Conservation (phyloP, 2,329 filamentous ascomycete genomes). For the Epichloe sibirici region DNA sequence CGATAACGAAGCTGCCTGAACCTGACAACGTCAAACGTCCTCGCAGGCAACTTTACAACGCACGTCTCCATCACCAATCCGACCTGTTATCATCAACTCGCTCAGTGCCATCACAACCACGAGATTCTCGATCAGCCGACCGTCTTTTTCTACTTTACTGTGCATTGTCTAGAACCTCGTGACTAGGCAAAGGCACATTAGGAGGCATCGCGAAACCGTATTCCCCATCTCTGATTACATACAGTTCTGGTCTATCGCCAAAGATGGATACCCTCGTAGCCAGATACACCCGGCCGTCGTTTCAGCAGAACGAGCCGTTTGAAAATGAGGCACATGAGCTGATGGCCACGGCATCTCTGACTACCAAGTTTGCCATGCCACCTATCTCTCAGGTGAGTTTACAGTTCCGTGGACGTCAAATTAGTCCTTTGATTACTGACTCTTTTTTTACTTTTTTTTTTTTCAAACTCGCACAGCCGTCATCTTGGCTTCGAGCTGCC, state of each 20-base stretch:
- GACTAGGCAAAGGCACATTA: neutral
- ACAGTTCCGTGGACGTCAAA: too few species aligned
- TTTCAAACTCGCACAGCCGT: constrained; percentile 45
- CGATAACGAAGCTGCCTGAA: constrained; percentile 33
- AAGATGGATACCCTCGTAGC: constrained; percentile 87
- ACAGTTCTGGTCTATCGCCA: neutral
- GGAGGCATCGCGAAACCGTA: neutral
- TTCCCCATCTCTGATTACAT: neutral
- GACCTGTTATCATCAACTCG: neutral
- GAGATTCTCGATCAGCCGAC: constrained; percentile 8
- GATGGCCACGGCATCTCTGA: constrained; percentile 61
- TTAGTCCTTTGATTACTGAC: neutral
- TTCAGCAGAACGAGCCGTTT: constrained; percentile 59
- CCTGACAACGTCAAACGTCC: constrained; percentile 8
- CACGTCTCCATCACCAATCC: neutral
- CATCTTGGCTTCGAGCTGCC: constrained; percentile 88
- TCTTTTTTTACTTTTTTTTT: neutral
- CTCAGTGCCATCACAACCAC: neutral
- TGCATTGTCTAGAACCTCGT: neutral
- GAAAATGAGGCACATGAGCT: constrained; percentile 61
- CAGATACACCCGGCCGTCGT: constrained; percentile 72
- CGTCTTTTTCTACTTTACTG: neutral
- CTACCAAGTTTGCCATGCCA: constrained; percentile 89
- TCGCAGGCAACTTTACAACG: neutral
- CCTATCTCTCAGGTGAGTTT: constrained; percentile 67